Evolutionary conservation across 495 filamentous ascomycete genomes (phyloP).

Genomic region (Aspergillus incahuasiensis): DNA sequence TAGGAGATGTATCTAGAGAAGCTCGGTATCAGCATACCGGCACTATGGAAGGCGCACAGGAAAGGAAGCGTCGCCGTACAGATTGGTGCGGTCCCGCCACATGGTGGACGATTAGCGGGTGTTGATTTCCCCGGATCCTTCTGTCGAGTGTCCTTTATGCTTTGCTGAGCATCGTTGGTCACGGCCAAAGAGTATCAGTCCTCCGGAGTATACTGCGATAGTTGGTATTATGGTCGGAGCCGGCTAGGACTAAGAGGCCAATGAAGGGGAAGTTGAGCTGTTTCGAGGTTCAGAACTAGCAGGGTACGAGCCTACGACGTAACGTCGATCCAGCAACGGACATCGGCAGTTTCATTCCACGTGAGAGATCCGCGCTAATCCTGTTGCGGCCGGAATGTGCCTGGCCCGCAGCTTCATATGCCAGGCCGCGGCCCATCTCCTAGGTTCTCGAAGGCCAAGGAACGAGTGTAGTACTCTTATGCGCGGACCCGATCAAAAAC

Average conservation of each 20-base stretch:
- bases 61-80: slow-evolving; percentile 49
- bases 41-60: too few species aligned
- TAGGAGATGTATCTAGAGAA: slow-evolving; percentile 89
- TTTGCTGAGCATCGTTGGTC: slow-evolving; percentile 18
- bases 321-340: slow-evolving; percentile 1
- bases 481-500: background rate
- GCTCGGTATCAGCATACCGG: slow-evolving; percentile 8
- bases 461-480: background rate
- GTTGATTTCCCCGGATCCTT: slow-evolving; percentile 19
- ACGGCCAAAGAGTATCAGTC: background rate
- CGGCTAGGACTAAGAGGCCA: background rate
- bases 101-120: slow-evolving; percentile 40
- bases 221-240: background rate
- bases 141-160: slow-evolving; percentile 18
- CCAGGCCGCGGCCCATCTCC: background rate
- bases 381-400: background rate
- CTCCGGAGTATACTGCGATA: background rate
- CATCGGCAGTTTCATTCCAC: slow-evolving; percentile 7
- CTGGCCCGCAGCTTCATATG: background rate
- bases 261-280: background rate
- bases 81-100: slow-evolving; percentile 98
- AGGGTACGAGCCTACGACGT: too few species aligned
- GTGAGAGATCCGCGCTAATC: slow-evolving; percentile 12
- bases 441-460: background rate
- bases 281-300: background rate